Conservation (phyloP, 2,329 filamentous ascomycete genomes). For the Lachnellula arida region DNA sequence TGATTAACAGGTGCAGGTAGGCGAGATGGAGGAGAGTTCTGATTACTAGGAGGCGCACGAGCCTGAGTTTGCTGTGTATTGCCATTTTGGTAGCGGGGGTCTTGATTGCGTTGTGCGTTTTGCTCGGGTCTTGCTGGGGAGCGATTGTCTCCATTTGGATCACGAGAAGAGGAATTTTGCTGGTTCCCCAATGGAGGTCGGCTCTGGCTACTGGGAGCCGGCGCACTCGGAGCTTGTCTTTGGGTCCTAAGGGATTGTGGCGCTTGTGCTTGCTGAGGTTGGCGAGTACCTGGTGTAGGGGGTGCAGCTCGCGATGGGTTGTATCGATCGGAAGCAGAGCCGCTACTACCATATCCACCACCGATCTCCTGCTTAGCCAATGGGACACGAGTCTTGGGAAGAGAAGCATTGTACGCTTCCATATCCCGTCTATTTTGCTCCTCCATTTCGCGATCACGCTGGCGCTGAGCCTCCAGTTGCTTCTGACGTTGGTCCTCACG, state of each 20-base stretch:
- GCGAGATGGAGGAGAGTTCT: constrained; percentile 42
- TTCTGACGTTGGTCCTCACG: constrained; percentile 55
- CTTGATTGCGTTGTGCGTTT: constrained; percentile 25
- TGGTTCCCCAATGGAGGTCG: constrained; percentile 48
- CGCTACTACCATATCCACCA: constrained; percentile 42
- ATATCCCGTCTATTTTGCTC: constrained; percentile 70
- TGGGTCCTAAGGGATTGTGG: constrained; percentile 60
- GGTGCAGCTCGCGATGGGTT: constrained; percentile 83
- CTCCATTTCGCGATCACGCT: constrained; percentile 50
- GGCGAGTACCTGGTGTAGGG: constrained; percentile 58
- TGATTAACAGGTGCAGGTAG: constrained; percentile 48
- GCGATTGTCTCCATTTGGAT: constrained; percentile 24
- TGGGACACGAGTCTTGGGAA: constrained; percentile 76
- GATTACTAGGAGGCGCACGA: constrained; percentile 45
- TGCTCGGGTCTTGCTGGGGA: constrained; percentile 44
- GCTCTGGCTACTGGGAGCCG: constrained; percentile 38
- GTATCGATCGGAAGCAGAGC: constrained; percentile 55
- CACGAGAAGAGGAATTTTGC: constrained; percentile 42
- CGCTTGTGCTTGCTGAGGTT: constrained; percentile 52
- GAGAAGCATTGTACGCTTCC: constrained; percentile 83
- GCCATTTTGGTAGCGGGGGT: constrained; percentile 38
- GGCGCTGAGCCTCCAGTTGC: constrained; percentile 54
- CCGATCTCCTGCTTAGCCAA: constrained; percentile 88
- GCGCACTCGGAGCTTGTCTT: constrained; percentile 75
- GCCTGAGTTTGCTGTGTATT: constrained; percentile 24